A percentile compares a stretch with the other conserved stretches of the same genome.
Conservation (phyloP, 1,284 basidiomycete genomes). For the Ceratobasidium sp. region DNA sequence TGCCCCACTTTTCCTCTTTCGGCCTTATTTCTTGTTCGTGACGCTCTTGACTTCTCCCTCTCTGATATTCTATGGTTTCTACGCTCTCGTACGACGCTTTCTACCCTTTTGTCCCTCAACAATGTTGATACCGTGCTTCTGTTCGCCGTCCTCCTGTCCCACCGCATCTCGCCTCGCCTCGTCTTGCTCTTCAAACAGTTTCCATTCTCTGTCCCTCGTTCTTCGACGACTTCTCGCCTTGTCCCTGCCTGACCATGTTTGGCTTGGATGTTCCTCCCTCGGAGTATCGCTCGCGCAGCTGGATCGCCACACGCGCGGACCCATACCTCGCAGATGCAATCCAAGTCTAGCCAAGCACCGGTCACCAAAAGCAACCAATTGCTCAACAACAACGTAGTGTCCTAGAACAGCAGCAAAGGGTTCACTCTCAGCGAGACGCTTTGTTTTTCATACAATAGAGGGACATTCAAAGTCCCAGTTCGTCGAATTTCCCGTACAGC, state of each 20-base stretch:
- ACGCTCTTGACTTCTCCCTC: not conserved
- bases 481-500: constrained; percentile 22
- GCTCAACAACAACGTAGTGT: not conserved
- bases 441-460: not conserved
- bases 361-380: constrained; percentile 15
- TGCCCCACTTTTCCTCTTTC: not conserved
- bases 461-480: constrained; percentile 14
- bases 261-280: constrained; percentile 37
- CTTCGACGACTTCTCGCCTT: not conserved
- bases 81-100: not conserved
- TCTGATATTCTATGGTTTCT: not conserved
- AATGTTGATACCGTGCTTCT: not conserved
- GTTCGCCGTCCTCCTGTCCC: not conserved
- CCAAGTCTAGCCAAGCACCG: constrained; percentile 5
- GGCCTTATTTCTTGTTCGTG: not conserved
- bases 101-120: not conserved
- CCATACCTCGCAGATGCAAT: constrained; percentile 28
- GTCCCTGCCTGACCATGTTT: not conserved
- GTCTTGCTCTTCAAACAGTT: not conserved
- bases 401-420: not conserved
- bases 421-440: not conserved
- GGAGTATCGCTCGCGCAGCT: constrained; percentile 40
- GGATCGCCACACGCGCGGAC: constrained; percentile 38
- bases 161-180: not conserved
- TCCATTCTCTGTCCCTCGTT: not conserved